Conservation (phyloP, 768 basidiomycete genomes). For the Brasilioporus rufonigricans region DNA sequence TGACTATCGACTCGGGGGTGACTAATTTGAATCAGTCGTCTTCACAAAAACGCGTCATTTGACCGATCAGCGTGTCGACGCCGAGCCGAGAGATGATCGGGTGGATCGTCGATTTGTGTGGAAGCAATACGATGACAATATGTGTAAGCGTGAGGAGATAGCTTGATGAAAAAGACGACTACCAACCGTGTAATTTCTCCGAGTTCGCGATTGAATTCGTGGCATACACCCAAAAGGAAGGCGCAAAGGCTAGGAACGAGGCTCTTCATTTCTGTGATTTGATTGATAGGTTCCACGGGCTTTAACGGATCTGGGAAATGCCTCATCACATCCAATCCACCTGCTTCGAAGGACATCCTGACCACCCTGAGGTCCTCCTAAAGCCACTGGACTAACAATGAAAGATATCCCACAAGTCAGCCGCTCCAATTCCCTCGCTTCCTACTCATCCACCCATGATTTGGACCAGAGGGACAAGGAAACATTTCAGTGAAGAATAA, state of each 20-base stretch:
- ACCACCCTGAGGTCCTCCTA: constrained; percentile 94
- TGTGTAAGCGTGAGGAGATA: not conserved
- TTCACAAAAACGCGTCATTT: constrained; percentile 84
- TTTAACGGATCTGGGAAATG: constrained; percentile 26
- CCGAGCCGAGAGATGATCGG: constrained; percentile 90
- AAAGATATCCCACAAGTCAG: constrained; percentile 83
- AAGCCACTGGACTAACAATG: constrained; percentile 85
- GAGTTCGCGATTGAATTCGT: constrained; percentile 94
- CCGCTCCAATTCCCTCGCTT: constrained; percentile 87
- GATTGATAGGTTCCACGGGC: constrained; percentile 95
- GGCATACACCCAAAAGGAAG: constrained; percentile 90
- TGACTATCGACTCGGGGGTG: constrained; percentile 79
- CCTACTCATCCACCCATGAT: constrained; percentile 51
- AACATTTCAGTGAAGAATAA: constrained; percentile 84
- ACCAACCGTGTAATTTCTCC: constrained; percentile 90
- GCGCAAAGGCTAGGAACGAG: constrained; percentile 88
- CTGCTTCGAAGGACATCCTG: constrained; percentile 85
- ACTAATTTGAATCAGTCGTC: constrained; percentile 91
- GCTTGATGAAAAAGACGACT: not conserved
- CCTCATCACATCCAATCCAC: constrained; percentile 87
- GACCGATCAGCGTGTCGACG: constrained; percentile 82
- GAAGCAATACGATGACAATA: not conserved
- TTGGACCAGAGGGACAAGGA: constrained; percentile 82
- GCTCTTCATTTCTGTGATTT: constrained; percentile 79
- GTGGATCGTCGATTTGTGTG: constrained; percentile 73